Base-by-base conservation (phyloP, 306 rosid species). In the Cucumis hystrix region DNA sequence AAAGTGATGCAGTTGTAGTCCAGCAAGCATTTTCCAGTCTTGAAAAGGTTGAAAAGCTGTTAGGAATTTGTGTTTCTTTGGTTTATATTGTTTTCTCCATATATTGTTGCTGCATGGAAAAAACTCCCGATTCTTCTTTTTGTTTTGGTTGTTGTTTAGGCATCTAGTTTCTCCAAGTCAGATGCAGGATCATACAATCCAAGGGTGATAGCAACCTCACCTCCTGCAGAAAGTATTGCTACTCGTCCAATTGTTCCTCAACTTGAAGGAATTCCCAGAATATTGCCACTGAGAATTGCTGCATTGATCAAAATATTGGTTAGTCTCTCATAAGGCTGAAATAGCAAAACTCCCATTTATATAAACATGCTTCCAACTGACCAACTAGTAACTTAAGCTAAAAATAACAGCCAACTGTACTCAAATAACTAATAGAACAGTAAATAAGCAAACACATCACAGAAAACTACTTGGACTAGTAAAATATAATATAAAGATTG, bases 291-390 rank as follows among this genome's bases (percentile, higher is more conserved):
- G 82, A 90, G 98, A 84, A 88, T 87, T 65, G 92, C 90, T 87
- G 89, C 93, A 56, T 88, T 96, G 93, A 70, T 83, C 81, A 96
- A 85, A 91, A 90, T 92, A 79, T 81, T 96, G 98, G 99, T 96
- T 88, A 80, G 98, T 82, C 71, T 63, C 79, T 73, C 45, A 54
- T 49, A 52, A 16, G 47, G 25, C n/a, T 73, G 61, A 17, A 52
- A 11, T 35, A 18, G 18, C 30, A 5, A 54, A 30, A 25, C 59
- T 23, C 28, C 45, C 45, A 51, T 72, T 72, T 28, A 25, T 25
- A 28, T 23, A 23, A 23, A 23, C 35, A 72, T 21, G 23, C 43
- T 72, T 15, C 10, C 76, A 51, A 72, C 61, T 10, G 23, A 28
- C 43, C 15, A 51, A 25, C 60, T 72, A 30, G 61, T 49, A 72